A percentile compares a stretch with the other conserved stretches of the same genome.
phyloP scores from a whole-genome alignment of 441 rosid genomes.

The Gossypium davidsonii region DNA sequence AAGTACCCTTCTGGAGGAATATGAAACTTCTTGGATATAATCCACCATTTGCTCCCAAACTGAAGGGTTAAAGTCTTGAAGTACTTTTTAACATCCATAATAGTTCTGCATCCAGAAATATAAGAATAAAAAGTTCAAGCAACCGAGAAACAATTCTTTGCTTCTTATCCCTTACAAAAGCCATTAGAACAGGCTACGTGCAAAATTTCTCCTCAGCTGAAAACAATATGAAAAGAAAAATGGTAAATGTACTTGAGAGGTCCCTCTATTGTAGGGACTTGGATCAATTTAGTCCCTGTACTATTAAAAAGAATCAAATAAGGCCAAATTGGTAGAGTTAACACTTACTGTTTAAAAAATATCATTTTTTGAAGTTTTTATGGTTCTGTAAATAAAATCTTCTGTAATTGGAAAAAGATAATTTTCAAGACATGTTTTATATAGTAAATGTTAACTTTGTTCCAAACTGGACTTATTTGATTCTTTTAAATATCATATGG shows the following conservation, averaged over 20 bases:
- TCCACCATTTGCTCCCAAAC: conserved; percentile 86
- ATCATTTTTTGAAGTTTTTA: too few relatives aligned
- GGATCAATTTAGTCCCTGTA: too few relatives aligned
- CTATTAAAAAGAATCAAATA: too few relatives aligned
- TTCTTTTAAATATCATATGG: too few relatives aligned
- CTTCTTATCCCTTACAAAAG: background rate
- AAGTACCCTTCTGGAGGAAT: conserved; percentile 82
- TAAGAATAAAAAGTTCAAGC: background rate
- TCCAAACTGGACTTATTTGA: too few relatives aligned
- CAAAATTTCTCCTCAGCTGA: background rate
- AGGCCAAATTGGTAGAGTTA: too few relatives aligned
- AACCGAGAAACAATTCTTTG: background rate
- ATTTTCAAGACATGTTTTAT: too few relatives aligned
- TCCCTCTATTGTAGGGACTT: too few relatives aligned
- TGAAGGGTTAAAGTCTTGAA: conserved; percentile 78
- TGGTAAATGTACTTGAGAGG: background rate
- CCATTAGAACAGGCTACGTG: background rate
- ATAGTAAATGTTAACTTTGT: too few relatives aligned
- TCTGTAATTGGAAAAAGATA: too few relatives aligned
- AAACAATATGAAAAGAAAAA: background rate
- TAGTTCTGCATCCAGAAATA: conserved; percentile 44
- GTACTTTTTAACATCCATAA: conserved; percentile 49
- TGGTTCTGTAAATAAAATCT: too few relatives aligned
- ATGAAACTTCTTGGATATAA: conserved; percentile 50
- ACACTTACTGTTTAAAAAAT: too few relatives aligned